Evolutionary conservation across 352 stramenopile species (phyloP), one percentile per base, ranked within the genome.

Genomic region (Globisporangium takayamanum): DNA sequence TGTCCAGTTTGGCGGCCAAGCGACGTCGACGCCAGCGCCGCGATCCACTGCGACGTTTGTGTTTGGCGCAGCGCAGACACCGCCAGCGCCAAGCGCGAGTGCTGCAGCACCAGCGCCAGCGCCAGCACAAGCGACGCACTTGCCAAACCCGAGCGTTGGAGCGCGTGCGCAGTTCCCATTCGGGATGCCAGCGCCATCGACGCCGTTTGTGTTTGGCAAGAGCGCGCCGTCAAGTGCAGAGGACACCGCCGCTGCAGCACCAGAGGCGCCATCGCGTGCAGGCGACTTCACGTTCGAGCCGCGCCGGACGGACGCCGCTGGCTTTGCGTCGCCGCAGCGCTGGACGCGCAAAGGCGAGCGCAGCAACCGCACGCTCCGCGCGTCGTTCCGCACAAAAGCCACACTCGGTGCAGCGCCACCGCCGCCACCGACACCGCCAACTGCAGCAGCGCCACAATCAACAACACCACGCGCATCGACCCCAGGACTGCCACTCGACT

Each of bases 371-470:
- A 63, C 57, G 50, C 49, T 63, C 18, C 58, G 58, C 28, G 37
- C 50, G 5, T 80, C 61, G 73, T 83, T 53, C 63, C 69, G 26
- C 53, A 66, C 5, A 68, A 74, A 55, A 74, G 67, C 55, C 55
- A 62, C 48, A 37, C 54, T 36, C 59, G 53, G 44, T 60, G 61
- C 28, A 54, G 53, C 56, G 30, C 48, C 22, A 73, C 66, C 22
- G 12, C 4, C 44, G 44, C 18, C 18, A 11, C 48, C 22, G 70
- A 68, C 22, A 5, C 7, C 44, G 44, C 44, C 18, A 22, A 12
- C 18, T 11, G 14, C 8, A 16, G 5, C 45, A 25, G 45, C 45
- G 20, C 30, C 16, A 60, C 68, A 45, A 10, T 65, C 68, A 2
- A 53, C 66, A 16, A 46, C 36, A 5, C 25, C 33, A 14, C 41